A percentile compares a stretch with the other conserved stretches of the same genome.
Evolutionary conservation across 257 asterid genomes (phyloP).

Genomic region (Jacaranda copaia): DNA sequence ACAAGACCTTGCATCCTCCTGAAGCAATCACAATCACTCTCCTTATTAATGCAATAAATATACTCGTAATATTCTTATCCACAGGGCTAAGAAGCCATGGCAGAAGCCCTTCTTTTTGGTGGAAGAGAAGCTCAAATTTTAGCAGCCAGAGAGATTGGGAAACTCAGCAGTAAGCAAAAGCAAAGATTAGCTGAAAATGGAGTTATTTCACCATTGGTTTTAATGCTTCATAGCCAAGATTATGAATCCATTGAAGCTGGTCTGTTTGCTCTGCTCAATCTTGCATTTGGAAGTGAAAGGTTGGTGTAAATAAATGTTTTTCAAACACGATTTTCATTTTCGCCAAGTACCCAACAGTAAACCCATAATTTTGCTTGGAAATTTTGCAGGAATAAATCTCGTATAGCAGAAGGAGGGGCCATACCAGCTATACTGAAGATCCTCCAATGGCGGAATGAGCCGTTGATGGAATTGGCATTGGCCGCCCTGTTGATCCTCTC

Average conservation of each 20-base stretch:
- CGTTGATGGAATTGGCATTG: constrained; percentile 56
- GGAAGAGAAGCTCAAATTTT: constrained; percentile 57
- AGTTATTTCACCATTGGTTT: constrained; percentile 54
- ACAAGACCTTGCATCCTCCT: constrained; percentile 57
- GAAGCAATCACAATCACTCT: constrained; percentile 62
- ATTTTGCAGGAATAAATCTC: constrained; percentile 67
- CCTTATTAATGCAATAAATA: constrained; percentile 28
- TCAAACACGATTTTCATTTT: background rate
- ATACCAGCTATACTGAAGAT: constrained; percentile 59
- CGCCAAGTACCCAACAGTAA: background rate
- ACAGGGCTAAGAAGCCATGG: constrained; percentile 39
- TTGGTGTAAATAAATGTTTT: constrained; percentile 7
- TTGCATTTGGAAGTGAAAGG: constrained; percentile 85
- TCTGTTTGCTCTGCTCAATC: constrained; percentile 72
- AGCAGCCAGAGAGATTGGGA: constrained; percentile 64
- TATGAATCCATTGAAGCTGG: constrained; percentile 72
- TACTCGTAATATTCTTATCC: constrained; percentile 1
- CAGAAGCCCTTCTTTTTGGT: constrained; percentile 71
- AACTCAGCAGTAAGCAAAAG: constrained; percentile 56
- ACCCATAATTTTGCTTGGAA: background rate
- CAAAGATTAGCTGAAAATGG: constrained; percentile 65
- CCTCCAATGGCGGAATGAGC: constrained; percentile 53
- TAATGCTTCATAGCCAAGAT: constrained; percentile 65
- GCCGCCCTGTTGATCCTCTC: constrained; percentile 74
- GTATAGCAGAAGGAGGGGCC: constrained; percentile 67